Conservation (phyloP, 768 basidiomycete genomes). For the Lentinula sp. region DNA sequence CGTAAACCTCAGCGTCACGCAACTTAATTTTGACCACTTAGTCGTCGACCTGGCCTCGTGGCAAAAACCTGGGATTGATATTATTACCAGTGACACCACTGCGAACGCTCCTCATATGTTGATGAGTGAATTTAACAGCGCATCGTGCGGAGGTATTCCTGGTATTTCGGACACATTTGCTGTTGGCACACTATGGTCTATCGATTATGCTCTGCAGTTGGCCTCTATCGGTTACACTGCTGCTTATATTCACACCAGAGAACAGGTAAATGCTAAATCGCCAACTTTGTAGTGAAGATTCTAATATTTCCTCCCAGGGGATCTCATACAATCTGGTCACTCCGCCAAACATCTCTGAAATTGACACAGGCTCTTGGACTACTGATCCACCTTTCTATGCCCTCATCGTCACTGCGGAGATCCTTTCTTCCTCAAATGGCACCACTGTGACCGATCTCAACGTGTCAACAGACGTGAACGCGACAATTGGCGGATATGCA, state of each 20-base stretch:
- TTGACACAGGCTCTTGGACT: constrained; percentile 33
- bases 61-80: constrained; percentile 36
- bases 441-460: constrained; percentile 42
- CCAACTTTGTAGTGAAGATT: neutral
- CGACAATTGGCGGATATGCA: constrained; percentile 47
- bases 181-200: constrained; percentile 43
- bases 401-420: constrained; percentile 40
- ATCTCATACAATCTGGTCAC: constrained; percentile 46
- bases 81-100: constrained; percentile 23
- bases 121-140: constrained; percentile 51
- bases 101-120: constrained; percentile 28
- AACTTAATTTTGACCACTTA: constrained; percentile 8
- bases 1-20: neutral
- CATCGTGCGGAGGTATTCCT: constrained; percentile 40
- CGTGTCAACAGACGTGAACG: constrained; percentile 25
- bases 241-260: constrained; percentile 49
- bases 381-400: constrained; percentile 47
- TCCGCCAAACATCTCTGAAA: constrained; percentile 29
- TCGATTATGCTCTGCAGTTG: constrained; percentile 48
- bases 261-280: constrained; percentile 17
- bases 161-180: constrained; percentile 45
- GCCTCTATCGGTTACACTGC: constrained; percentile 41
- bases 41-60: constrained; percentile 37
- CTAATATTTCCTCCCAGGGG: constrained; percentile 15
- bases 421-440: constrained; percentile 32